A percentile compares a stretch with the other conserved stretches of the same genome.
phyloP scores from a whole-genome alignment of 2,329 filamentous ascomycete genomes.

The Talaromyces sp. region DNA sequence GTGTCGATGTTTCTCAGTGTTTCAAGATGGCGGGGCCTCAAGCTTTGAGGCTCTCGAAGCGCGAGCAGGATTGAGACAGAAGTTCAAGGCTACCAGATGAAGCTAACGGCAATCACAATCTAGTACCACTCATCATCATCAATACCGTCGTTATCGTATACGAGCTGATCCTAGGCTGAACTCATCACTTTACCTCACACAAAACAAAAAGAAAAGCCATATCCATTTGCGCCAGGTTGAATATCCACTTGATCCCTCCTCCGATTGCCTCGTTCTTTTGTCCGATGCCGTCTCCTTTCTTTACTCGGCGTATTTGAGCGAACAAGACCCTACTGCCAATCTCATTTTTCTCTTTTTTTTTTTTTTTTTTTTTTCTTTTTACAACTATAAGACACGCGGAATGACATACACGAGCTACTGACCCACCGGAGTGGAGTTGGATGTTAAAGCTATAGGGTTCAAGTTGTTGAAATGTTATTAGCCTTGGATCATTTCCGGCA shows the following conservation, averaged over 20 bases:
- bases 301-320: background rate
- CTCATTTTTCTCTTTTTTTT: background rate
- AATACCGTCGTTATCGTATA: conserved; percentile 84
- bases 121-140: conserved; percentile 82
- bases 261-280: background rate
- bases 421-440: background rate
- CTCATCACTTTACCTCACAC: background rate
- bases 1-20: background rate
- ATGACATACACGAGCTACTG: conserved; percentile 13
- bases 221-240: background rate
- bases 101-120: conserved; percentile 11
- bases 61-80: background rate
- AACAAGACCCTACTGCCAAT: background rate
- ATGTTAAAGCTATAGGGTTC: background rate
- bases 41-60: too few species aligned
- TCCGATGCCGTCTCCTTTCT: background rate
- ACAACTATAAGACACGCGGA: conserved; percentile 4
- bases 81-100: background rate
- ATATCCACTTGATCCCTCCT: background rate
- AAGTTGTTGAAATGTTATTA: background rate
- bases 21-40: background rate
- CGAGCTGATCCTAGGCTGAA: conserved; percentile 73
- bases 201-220: background rate
- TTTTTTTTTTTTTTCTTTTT: background rate
- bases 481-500: background rate